These are phyloP conservation scores for Fraxinus angustifolia DNA, from an alignment of 305 asterid genomes.

Conservation along the genomic window DNA sequence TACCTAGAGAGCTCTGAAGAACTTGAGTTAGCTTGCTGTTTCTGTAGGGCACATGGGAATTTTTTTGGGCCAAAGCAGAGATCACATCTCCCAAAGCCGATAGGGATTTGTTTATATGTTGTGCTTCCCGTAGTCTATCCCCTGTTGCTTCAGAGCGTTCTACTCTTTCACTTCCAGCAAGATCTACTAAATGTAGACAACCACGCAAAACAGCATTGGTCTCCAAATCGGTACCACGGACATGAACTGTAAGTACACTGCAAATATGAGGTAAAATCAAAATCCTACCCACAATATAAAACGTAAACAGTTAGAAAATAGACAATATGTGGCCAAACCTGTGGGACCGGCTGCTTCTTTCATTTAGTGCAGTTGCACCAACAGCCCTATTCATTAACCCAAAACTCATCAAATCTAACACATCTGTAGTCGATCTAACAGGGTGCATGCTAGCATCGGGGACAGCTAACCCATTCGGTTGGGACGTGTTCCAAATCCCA, in stretches of 20 bases:
- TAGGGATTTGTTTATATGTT: conserved; percentile 85
- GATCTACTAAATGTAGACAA: conserved; percentile 91
- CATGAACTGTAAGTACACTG: conserved; percentile 94
- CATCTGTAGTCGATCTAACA: conserved; percentile 77
- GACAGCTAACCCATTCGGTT: conserved; percentile 89
- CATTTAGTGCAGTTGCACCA: conserved; percentile 93
- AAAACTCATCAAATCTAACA: conserved; percentile 73
- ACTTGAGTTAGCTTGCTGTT: conserved; percentile 95
- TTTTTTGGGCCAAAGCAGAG: conserved; percentile 78
- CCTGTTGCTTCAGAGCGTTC: conserved; percentile 93
- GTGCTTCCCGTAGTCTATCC: conserved; percentile 93
- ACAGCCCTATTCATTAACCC: conserved; percentile 86
- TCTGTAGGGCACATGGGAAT: conserved; percentile 86
- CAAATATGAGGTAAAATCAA: conserved; percentile 22
- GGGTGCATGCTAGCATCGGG: conserved; percentile 97
- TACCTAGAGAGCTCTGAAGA: conserved; percentile 96
- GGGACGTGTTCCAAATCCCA: conserved; percentile 88
- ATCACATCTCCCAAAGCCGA: conserved; percentile 99
- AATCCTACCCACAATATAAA: conserved; percentile 21
- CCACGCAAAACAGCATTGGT: conserved; percentile 72
- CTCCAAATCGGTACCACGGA: conserved; percentile 81
- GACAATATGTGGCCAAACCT: conserved; percentile 39
- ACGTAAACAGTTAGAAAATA: conserved; percentile 2
- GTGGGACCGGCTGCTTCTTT: conserved; percentile 97
- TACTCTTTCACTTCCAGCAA: conserved; percentile 98